phyloP scores from a whole-genome alignment of 2,329 filamentous ascomycete genomes.

The Cordyceps cateniannulata region DNA sequence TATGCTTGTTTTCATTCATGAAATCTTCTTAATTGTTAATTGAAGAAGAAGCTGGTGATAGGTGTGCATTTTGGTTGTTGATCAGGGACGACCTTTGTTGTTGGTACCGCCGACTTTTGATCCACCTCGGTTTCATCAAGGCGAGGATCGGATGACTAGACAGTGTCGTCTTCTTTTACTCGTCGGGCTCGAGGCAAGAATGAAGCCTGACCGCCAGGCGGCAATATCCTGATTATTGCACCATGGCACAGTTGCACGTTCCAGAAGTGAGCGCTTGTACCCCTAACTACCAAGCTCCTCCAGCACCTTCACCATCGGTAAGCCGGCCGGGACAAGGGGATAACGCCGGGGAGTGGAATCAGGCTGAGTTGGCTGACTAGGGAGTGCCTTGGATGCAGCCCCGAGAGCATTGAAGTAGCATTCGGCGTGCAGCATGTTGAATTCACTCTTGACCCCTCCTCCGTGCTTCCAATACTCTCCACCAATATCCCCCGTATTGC shows the following conservation, averaged over 20 bases:
- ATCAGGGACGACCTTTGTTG: neutral
- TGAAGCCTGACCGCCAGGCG: neutral
- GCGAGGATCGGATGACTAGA: too few relatives aligned
- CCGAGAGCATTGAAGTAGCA: too few relatives aligned
- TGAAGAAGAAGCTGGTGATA: neutral
- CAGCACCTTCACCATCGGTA: neutral
- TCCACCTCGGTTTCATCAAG: neutral
- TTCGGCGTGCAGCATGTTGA: too few relatives aligned
- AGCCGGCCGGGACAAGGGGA: too few relatives aligned
- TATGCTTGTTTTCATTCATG: constrained; percentile 5
- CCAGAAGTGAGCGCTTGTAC: neutral
- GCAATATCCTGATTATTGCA: neutral
- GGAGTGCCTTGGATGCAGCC: neutral
- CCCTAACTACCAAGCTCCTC: neutral
- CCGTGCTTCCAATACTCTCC: neutral
- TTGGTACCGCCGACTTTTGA: neutral
- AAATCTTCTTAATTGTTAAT: neutral
- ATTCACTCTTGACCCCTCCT: neutral
- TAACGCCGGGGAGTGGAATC: too few relatives aligned
- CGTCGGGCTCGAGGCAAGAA: neutral
- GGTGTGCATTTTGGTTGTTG: neutral
- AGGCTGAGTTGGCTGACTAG: neutral
- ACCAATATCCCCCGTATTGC: neutral
- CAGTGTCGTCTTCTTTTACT: neutral
- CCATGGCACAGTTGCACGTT: neutral